These are phyloP conservation scores for Wickerhamomyces strasburgensis DNA, from an alignment of 805 yeast species.

Conservation along the genomic window DNA sequence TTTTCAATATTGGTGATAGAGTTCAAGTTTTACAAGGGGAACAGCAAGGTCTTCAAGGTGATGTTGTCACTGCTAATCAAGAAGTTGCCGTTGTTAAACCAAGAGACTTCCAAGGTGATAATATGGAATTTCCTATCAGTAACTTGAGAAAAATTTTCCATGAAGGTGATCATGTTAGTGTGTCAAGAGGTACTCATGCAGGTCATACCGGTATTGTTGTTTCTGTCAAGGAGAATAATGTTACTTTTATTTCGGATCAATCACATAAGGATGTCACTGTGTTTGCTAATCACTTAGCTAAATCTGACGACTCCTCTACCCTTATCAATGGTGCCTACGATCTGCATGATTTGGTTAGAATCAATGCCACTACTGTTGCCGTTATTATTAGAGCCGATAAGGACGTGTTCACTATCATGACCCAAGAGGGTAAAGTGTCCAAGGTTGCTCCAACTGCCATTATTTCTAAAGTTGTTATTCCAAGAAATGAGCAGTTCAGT, in stretches of 20 bases:
- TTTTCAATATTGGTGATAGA: conserved; percentile 89
- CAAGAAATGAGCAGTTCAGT: conserved; percentile 69
- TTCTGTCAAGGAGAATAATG: conserved; percentile 74
- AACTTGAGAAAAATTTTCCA: conserved; percentile 80
- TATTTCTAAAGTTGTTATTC: conserved; percentile 63
- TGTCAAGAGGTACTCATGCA: conserved; percentile 82
- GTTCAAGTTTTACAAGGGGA: conserved; percentile 93
- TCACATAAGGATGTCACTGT: conserved; percentile 86
- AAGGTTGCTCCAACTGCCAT: conserved; percentile 78
- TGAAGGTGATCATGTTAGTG: conserved; percentile 94
- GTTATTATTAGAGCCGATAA: conserved; percentile 87
- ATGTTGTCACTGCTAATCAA: conserved; percentile 62
- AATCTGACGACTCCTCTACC: conserved; percentile 86
- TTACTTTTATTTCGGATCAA: conserved; percentile 84
- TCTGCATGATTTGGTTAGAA: conserved; percentile 82
- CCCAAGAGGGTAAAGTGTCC: conserved; percentile 74
- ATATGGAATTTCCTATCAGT: conserved; percentile 75
- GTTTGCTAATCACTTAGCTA: conserved; percentile 84
- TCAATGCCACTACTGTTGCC: conserved; percentile 83
- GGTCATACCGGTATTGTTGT: conserved; percentile 96
- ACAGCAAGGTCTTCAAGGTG: conserved; percentile 84
- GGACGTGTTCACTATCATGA: conserved; percentile 73
- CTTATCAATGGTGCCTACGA: conserved; percentile 73
- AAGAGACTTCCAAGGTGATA: conserved; percentile 41
- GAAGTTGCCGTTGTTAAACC: conserved; percentile 51